Evolutionary conservation across 495 filamentous ascomycete genomes (phyloP), one percentile per base, ranked within the genome.

Genomic region (Friedmanniomyces simplex): DNA sequence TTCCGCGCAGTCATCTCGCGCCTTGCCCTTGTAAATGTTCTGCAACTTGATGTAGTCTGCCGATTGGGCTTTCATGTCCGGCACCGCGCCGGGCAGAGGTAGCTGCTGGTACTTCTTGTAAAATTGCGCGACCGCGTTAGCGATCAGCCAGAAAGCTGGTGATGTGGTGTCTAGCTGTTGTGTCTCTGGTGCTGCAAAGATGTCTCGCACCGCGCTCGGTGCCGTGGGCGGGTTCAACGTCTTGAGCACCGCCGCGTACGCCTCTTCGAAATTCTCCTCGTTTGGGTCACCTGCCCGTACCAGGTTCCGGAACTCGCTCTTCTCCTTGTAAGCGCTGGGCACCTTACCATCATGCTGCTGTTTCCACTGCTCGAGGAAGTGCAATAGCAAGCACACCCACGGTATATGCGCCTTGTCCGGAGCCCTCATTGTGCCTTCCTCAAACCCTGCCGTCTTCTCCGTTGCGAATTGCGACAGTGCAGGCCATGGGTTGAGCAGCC

Each of bases 261-360:
- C 93, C 71, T 99, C 93, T 39, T 96, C 90, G 68, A 86, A 99
- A 68, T 99, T 99, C 75, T 98, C 93, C 68, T 97, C 93, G 72
- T 96, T 91, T 30, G 89, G 69, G 61, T 82, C 91, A 63, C 84
- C 73, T 41, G 76, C 87, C 63, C 93, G 79, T 55, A 85, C 80
- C 13, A 88, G 68, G 13, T 81, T 77, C 42, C 83, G 76, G 69
- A 97, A 95, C 49, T 82, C 87, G 5, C 75, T 84, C 71, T 97
- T 99, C 55, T 99, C 89, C 58, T 85, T 84, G 74, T 91, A 96
- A 39, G 75, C 84, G 11, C 70, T 68, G 21, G 94, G 93, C 18
- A 77, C 71, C 45, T 79, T 78, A 20, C 86, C 87, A 46, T 79
- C 77, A 63, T 96, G 87, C 1, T 75, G 60, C 21, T 75, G 71